Percentiles rank a stretch among this genome's conserved stretches.
These are phyloP conservation scores for Macadamia tetraphylla DNA, from an alignment of 164 flowering plant species.

Conservation along the genomic window DNA sequence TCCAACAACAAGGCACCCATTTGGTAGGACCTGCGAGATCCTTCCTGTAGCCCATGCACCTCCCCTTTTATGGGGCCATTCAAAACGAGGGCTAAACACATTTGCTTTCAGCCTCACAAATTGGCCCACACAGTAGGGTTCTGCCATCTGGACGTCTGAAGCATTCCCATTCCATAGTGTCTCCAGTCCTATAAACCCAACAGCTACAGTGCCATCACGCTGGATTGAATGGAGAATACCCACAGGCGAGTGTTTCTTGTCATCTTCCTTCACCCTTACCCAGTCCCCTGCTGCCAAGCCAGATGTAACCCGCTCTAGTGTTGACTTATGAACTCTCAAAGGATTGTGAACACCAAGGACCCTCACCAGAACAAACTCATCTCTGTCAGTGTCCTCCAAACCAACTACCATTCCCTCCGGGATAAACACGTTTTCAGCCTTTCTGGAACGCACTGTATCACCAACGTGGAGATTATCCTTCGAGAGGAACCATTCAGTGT, in stretches of 20 bases:
- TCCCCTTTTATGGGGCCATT: slow-evolving; percentile 69
- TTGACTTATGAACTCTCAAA: slow-evolving; percentile 48
- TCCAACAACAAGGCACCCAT: slow-evolving; percentile 66
- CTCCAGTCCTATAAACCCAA: slow-evolving; percentile 65
- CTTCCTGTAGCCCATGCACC: slow-evolving; percentile 75
- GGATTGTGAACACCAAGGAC: slow-evolving; percentile 89
- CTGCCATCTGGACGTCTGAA: slow-evolving; percentile 77
- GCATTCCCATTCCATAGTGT: slow-evolving; percentile 71
- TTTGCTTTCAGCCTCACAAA: slow-evolving; percentile 69
- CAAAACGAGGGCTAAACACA: slow-evolving; percentile 64
- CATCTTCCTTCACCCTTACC: slow-evolving; percentile 66
- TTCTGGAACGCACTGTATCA: slow-evolving; percentile 81
- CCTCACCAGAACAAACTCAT: slow-evolving; percentile 63
- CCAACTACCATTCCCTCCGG: slow-evolving; percentile 85
- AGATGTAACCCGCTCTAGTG: slow-evolving; percentile 69
- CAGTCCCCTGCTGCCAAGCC: slow-evolving; percentile 91
- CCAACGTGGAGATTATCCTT: slow-evolving; percentile 79
- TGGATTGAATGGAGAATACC: slow-evolving; percentile 77
- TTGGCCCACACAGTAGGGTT: slow-evolving; percentile 65
- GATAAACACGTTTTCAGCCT: slow-evolving; percentile 64
- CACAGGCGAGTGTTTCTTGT: slow-evolving; percentile 68
- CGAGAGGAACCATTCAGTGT: slow-evolving; percentile 70
- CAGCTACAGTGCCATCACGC: slow-evolving; percentile 61
- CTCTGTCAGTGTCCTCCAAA: slow-evolving; percentile 43
- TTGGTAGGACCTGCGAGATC: slow-evolving; percentile 41